phyloP scores from a whole-genome alignment of 1,139 yeast species.

The Barnettozyma hawaiiensis region DNA sequence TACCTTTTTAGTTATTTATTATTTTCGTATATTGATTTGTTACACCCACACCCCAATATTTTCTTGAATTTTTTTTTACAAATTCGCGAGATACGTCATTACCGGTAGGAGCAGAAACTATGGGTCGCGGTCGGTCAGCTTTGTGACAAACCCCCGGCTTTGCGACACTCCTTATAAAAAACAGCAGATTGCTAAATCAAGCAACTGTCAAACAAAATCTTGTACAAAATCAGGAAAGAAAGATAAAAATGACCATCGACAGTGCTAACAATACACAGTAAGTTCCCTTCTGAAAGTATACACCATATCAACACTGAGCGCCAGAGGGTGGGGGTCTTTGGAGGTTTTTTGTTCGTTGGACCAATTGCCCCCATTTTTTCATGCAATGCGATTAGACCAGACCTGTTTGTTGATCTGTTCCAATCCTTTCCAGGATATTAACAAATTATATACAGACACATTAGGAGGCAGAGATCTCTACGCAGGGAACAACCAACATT shows the following conservation, averaged over 20 bases:
- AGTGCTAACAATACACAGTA: slow-evolving; percentile 2
- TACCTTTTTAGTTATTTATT: no score
- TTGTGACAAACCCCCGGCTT: background rate
- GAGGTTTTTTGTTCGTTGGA: no score
- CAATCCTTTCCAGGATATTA: background rate
- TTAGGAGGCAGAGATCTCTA: slow-evolving; percentile 8
- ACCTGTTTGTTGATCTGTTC: no score
- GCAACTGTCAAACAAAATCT: background rate
- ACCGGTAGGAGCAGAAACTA: no score
- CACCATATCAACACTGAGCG: background rate
- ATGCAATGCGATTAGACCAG: no score
- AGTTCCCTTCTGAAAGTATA: background rate
- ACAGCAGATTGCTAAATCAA: background rate
- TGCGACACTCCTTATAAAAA: background rate
- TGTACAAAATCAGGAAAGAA: background rate
- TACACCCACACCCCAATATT: no score
- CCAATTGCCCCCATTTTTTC: no score
- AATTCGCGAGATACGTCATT: background rate
- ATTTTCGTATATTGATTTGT: no score
- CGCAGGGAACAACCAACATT: slow-evolving; percentile 19
- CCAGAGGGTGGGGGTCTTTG: no score
- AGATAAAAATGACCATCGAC: slow-evolving; percentile 12
- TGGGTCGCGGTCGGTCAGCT: no score
- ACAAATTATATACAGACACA: background rate
- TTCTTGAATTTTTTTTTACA: no score